Evolutionary conservation across 345 rosid genomes (phyloP).

Genomic region (Isatis tinctoria): DNA sequence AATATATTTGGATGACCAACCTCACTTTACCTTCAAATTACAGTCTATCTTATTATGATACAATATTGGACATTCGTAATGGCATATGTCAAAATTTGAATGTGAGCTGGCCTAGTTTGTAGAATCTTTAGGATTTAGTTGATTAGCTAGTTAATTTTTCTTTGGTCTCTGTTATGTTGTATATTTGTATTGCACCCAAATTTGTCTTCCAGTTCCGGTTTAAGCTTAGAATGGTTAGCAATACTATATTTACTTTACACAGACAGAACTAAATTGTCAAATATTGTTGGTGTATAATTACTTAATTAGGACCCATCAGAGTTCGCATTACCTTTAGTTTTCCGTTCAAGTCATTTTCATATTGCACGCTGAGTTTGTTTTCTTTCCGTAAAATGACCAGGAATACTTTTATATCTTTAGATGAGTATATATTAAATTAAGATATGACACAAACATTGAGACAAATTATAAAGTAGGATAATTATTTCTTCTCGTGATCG

Average conservation of each 20-base stretch:
- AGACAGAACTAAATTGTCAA: too few species aligned
- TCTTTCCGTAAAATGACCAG: neutral
- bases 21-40: neutral
- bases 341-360: slow-evolving; percentile 24
- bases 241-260: neutral
- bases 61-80: neutral
- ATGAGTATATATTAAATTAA: slow-evolving; percentile 5
- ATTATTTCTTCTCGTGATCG: slow-evolving; percentile 21
- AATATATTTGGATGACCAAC: neutral
- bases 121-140: neutral
- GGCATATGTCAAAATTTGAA: neutral
- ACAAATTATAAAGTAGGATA: slow-evolving; percentile 9
- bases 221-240: neutral
- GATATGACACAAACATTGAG: slow-evolving; percentile 25
- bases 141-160: neutral
- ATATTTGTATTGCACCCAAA: neutral
- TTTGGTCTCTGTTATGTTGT: neutral
- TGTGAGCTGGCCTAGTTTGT: neutral
- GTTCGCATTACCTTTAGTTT: neutral
- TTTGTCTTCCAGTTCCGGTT: neutral
- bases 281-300: slow-evolving; percentile 3
- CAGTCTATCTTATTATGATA: neutral
- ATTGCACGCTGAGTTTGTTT: slow-evolving; percentile 17
- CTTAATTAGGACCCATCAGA: slow-evolving; percentile 1
- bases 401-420: neutral